Evolutionary conservation across 106 monocot species (phyloP), one percentile per base, ranked within the genome.

Genomic region (Dendrobium nobile): DNA sequence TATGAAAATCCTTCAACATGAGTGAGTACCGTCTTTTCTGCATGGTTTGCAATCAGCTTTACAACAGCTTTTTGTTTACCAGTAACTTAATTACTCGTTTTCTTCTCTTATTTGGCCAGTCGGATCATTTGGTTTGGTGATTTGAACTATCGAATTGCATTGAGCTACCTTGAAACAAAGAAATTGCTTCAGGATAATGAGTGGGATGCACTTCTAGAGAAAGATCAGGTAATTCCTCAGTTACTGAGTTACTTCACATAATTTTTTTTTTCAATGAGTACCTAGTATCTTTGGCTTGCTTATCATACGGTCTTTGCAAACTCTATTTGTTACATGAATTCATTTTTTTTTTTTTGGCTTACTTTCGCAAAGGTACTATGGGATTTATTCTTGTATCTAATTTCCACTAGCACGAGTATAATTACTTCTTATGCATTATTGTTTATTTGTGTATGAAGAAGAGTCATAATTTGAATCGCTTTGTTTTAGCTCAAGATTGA

Each of bases 111-210:
- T 59, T 80, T 67, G 54, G 43, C 4, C 84, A 93, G 93, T 72
- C 88, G 91, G 41, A 68, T 93, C 15, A 93, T 93, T 82, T 93
- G 93, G 93, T 81, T 93, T 18, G 93, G 93, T 17, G 93, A 93
- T 68, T 78, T 93, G 77, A 93, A 93, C 72, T 93, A 93, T 73
- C 82, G 93, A 27, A 91, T 93, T 79, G 85, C 87, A 41, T 83
- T 93, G 79, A 87, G 84, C 86, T 93, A 93, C 55, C 54, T 79
- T 10, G 91, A 91, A 78, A 86, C 93, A 18, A 85, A 68, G 67
- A 87, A 86, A 44, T 84, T 93, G 78, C 83, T 93, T 47, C 82
- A 84, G 73, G 77, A 87, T 11, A 89, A 89, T 79, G 80, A 93
- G 5, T 91, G 91, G 89, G 85, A 87, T 86, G 83, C 82, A 26